Base-by-base conservation (phyloP, 164 flowering plant species). In the Nymphaea colorata region DNA sequence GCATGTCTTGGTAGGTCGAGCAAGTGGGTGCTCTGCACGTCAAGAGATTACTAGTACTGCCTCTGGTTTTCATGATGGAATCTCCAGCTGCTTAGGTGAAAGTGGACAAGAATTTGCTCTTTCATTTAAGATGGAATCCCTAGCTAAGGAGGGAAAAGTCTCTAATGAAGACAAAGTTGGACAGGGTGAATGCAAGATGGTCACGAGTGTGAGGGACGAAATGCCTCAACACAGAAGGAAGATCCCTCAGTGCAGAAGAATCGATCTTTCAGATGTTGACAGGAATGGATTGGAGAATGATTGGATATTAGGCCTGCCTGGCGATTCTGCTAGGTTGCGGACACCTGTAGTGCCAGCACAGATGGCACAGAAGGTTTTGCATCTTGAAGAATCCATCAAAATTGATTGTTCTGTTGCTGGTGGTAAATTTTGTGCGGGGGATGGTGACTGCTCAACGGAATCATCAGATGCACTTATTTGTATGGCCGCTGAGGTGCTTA, bases 401-500 rank as follows among this genome's bases (percentile, higher is more conserved):
- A 1, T 25, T 25, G 36, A 25, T 25, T 25, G 36, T 25, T 25
- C 36, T 25, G 36, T 25, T 25, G 36, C 36, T 25, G 36, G 36
- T 0, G 36, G 36, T 25, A 25, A 25, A 25, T 25, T 25, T 25
- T 25, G 36, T 25, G 36, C 1, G 5, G 57, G 57, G 8, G 57
- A 10, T 51, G 10, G 14, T 51, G 57, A 51, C 14, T 7, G 14
- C 57, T 5, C 10, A 51, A 10, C 14, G 8, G 57, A 51, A 51
- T 8, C 87, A 25, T 89, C 86, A 41, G 90, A 84, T 72, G 83
- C 87, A 64, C 66, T 89, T 43, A 67, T 86, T 15, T 65, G 77
- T 71, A 82, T 89, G 64, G 83, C 96, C 59, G 75, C 74, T 44
- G 11, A 42, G 2, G 45, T 42, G 14, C 57, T 51, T 8, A 51